These are phyloP conservation scores for Prunus campanulata DNA, from an alignment of 306 rosid genomes.

Conservation along the genomic window DNA sequence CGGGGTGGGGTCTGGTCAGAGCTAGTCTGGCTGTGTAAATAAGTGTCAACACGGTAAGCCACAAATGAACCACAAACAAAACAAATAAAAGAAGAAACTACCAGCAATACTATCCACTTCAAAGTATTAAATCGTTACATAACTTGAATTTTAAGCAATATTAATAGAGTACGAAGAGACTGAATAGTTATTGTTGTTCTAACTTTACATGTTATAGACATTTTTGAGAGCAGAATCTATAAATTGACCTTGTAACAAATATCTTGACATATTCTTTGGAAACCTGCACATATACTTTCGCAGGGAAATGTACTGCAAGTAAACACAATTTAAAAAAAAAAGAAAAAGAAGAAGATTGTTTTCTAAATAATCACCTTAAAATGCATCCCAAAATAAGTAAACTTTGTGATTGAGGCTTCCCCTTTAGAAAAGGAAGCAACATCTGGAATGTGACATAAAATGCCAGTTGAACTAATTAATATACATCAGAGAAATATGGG, in stretches of 20 bases:
- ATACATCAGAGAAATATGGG: not conserved
- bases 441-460: not conserved
- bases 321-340: too few species aligned
- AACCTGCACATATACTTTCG: not conserved
- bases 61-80: slow-evolving; percentile 7
- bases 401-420: not conserved
- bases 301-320: not conserved
- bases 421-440: not conserved
- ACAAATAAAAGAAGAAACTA: not conserved
- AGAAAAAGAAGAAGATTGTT: not conserved
- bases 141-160: not conserved
- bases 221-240: not conserved
- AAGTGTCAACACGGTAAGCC: slow-evolving; percentile 18
- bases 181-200: not conserved
- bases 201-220: not conserved
- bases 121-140: too few species aligned
- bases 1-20: slow-evolving; percentile 34
- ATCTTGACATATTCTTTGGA: not conserved
- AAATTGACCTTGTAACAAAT: not conserved
- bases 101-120: too few species aligned
- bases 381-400: not conserved
- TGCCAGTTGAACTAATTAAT: not conserved
- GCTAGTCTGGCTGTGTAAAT: slow-evolving; percentile 38
- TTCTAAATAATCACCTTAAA: slow-evolving; percentile 11
- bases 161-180: not conserved